Evolutionary conservation across 495 filamentous ascomycete species (phyloP).

Genomic region (Xylaria cubensis): DNA sequence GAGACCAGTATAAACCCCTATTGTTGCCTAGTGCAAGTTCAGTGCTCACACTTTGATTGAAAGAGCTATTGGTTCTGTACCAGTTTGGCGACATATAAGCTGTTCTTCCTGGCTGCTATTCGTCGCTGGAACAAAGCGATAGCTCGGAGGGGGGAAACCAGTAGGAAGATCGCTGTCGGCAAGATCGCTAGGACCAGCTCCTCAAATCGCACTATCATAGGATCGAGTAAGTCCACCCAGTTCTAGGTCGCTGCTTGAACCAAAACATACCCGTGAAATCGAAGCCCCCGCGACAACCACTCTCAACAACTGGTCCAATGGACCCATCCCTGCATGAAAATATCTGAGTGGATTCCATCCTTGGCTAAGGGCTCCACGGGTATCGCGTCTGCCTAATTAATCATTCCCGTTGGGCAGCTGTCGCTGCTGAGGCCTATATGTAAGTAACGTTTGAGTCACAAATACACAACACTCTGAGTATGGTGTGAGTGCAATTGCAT

Average conservation of each 20-base stretch:
- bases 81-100: constrained; percentile 18
- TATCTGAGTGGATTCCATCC: constrained; percentile 9
- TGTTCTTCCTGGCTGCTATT: constrained; percentile 5
- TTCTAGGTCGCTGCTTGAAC: not conserved
- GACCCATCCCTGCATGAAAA: constrained; percentile 23
- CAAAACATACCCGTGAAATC: constrained; percentile 57
- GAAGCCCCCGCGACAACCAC: constrained; percentile 48
- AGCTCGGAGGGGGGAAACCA: constrained; percentile 52
- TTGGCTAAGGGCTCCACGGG: not conserved
- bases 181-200: constrained; percentile 59
- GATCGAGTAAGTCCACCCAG: not conserved
- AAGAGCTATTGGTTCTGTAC: not conserved
- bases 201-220: constrained; percentile 55
- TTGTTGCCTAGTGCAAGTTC: not conserved
- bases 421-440: not conserved
- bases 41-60: not conserved
- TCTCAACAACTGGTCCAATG: constrained; percentile 40
- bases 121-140: constrained; percentile 18
- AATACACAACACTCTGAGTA: not conserved
- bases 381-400: not conserved
- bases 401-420: not conserved
- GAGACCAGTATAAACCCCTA: constrained; percentile 54
- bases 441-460: not conserved
- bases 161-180: constrained; percentile 53
- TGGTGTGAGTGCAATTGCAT: not conserved